Conservation (phyloP, 108 stramenopile genomes). For the Cyclotella atomus region DNA sequence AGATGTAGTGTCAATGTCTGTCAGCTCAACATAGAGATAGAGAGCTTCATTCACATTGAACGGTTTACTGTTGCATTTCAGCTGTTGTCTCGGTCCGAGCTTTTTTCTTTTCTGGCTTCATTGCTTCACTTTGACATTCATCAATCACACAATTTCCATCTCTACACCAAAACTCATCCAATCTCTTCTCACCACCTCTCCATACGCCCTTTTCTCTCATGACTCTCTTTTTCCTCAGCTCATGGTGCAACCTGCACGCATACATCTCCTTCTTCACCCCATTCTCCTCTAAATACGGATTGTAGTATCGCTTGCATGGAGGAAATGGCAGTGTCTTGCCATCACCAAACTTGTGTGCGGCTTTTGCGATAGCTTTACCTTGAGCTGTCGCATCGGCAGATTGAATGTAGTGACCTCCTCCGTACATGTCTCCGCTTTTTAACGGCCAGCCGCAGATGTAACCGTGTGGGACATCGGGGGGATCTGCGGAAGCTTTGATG, state of each 20-base stretch:
- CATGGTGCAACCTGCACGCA: constrained; percentile 84
- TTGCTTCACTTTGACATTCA: no score
- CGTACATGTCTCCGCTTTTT: constrained; percentile 77
- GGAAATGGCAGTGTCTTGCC: constrained; percentile 79
- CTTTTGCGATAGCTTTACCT: constrained; percentile 71
- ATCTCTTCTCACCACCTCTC: constrained; percentile 71
- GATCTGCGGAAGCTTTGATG: constrained; percentile 67
- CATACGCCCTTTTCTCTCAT: constrained; percentile 54
- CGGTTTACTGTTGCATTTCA: no score
- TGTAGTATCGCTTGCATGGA: constrained; percentile 85
- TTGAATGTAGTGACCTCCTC: constrained; percentile 77
- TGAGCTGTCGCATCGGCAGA: constrained; percentile 79
- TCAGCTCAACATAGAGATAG: no score
- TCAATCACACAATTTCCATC: no score
- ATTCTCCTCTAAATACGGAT: constrained; percentile 46
- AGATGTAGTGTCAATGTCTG: no score
- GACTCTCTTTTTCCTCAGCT: constrained; percentile 60
- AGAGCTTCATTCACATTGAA: no score
- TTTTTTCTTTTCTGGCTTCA: no score
- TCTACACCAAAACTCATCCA: constrained; percentile 68
- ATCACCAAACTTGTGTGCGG: constrained; percentile 71
- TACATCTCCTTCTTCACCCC: constrained; percentile 56
- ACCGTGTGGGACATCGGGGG: constrained; percentile 76
- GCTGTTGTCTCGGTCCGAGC: no score
- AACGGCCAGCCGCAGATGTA: constrained; percentile 69